A percentile compares a stretch with the other conserved stretches of the same genome.
Evolutionary conservation across 148 eudicot genomes (phyloP).

Genomic region (Vaccinium myrtillus): DNA sequence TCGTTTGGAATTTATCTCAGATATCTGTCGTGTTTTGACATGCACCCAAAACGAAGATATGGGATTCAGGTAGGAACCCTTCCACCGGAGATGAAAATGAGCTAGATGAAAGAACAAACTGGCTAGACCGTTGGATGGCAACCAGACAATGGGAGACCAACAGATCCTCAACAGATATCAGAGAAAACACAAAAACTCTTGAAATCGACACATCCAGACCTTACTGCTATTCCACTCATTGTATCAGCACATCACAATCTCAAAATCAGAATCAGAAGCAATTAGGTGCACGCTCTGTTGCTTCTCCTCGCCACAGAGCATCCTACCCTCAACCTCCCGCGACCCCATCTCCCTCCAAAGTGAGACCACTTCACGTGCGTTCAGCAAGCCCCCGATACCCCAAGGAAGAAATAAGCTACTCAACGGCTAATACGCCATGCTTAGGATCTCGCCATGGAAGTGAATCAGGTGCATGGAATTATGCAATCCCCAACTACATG

Average conservation of each 20-base stretch:
- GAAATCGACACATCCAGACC: constrained; percentile 49
- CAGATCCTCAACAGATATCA: constrained; percentile 44
- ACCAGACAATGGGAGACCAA: constrained; percentile 49
- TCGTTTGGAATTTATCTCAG: constrained; percentile 9
- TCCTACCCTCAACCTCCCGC: constrained; percentile 26
- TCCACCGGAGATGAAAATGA: constrained; percentile 32
- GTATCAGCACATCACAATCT: constrained; percentile 3
- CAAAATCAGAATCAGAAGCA: constrained; percentile 19
- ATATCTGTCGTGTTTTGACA: neutral
- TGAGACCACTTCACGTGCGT: constrained; percentile 41
- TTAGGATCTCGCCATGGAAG: constrained; percentile 29
- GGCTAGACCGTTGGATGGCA: constrained; percentile 60
- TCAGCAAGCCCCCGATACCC: constrained; percentile 58
- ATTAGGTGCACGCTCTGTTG: constrained; percentile 19
- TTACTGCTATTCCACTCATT: constrained; percentile 18
- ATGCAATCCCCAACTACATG: constrained; percentile 61
- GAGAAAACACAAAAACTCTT: constrained; percentile 43
- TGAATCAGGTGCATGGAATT: neutral
- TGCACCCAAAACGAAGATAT: constrained; percentile 21
- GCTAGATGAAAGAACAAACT: constrained; percentile 34
- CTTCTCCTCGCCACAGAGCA: constrained; percentile 29
- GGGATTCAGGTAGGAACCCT: constrained; percentile 28
- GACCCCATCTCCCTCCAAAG: constrained; percentile 47
- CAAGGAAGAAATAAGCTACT: constrained; percentile 49
- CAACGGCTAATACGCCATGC: constrained; percentile 61